These are phyloP conservation scores for Microdochium bolleyi DNA, from an alignment of 2,329 filamentous ascomycete species.

Conservation along the genomic window DNA sequence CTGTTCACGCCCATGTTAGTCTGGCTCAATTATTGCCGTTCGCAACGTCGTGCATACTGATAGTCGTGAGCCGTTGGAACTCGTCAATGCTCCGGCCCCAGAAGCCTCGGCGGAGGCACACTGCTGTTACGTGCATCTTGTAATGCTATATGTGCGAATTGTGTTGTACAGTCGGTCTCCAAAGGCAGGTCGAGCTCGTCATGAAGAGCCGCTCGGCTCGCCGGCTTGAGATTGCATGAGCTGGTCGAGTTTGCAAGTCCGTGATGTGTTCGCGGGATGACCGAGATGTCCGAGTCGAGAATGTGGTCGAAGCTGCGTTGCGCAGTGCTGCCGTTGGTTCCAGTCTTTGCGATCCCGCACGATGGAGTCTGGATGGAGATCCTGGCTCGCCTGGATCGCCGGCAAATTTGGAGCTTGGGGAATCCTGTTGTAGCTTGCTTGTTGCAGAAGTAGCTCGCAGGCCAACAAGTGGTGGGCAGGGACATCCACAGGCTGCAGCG, in stretches of 20 bases:
- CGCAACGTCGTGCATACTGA: conserved; percentile 34
- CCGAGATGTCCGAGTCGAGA: too few species aligned
- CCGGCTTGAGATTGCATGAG: neutral
- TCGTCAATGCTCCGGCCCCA: conserved; percentile 51
- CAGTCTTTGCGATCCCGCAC: neutral
- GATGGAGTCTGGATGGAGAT: neutral
- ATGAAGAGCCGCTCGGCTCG: neutral
- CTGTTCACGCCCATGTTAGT: conserved; percentile 28
- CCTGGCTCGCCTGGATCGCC: neutral
- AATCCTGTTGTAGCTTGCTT: neutral
- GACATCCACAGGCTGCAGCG: neutral
- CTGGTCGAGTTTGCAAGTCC: neutral
- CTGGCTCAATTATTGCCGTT: too few species aligned
- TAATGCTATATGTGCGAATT: neutral
- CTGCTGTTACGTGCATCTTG: conserved; percentile 40
- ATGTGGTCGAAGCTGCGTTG: too few species aligned
- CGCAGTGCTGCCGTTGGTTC: neutral
- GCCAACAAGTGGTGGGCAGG: neutral
- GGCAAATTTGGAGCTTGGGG: neutral
- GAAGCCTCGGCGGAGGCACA: conserved; percentile 43
- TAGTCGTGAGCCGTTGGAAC: conserved; percentile 45
- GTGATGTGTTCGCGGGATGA: too few species aligned
- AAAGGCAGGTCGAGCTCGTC: conserved; percentile 1
- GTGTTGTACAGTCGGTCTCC: neutral
- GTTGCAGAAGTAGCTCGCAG: neutral